These are phyloP conservation scores for Amoeboaphelidium protococcarum DNA, from an alignment of 371 early-diverging fungal genomes.

Conservation along the genomic window DNA sequence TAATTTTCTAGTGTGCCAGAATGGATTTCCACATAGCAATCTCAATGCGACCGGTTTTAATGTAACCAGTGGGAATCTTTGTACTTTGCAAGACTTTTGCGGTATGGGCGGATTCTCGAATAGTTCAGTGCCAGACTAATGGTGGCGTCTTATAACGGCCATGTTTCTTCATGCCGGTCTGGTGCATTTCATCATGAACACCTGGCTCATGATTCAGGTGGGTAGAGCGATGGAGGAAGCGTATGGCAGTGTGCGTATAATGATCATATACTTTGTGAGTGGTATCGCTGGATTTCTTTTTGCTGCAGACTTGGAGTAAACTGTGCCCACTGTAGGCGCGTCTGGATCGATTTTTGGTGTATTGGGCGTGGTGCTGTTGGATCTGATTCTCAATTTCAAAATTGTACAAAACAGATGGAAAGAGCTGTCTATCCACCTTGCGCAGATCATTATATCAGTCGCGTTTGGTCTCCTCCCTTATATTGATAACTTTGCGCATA, in stretches of 20 bases:
- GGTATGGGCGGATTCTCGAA: background rate
- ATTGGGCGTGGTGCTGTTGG: background rate
- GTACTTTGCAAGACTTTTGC: background rate
- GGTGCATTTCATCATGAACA: background rate
- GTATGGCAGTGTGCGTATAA: background rate
- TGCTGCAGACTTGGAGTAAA: background rate
- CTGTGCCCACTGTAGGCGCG: background rate
- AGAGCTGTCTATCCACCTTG: background rate
- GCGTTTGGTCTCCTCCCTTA: background rate
- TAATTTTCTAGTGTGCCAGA: too few species aligned
- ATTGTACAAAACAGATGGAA: background rate
- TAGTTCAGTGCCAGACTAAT: background rate
- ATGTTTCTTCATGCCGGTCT: background rate
- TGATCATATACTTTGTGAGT: background rate
- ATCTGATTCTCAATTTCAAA: background rate
- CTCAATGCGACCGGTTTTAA: background rate
- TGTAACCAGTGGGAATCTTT: background rate
- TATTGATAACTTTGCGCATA: background rate
- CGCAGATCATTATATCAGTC: background rate
- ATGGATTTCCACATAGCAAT: too few species aligned
- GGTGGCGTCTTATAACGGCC: background rate
- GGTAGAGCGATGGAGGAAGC: background rate
- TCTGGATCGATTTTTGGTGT: background rate
- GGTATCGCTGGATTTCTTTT: background rate
- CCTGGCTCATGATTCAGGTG: background rate